Percentiles rank a stretch among this genome's conserved stretches.
phyloP scores from a whole-genome alignment of 352 stramenopile species.

The Phytophthora citrophthora region DNA sequence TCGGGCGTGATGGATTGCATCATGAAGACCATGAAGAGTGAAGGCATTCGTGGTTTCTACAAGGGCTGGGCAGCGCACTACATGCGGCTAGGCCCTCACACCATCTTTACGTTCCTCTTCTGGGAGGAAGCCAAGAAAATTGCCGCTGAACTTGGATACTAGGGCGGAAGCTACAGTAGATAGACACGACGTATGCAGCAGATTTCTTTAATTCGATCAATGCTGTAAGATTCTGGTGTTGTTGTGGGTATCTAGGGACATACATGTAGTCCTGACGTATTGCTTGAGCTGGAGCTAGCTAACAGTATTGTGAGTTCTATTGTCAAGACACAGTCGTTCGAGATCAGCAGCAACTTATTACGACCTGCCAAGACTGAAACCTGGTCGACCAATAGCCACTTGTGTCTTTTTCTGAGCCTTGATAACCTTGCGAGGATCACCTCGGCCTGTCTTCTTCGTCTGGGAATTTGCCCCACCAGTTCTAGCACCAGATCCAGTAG shows the following conservation, averaged over 20 bases:
- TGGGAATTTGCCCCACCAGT: slow-evolving; percentile 5
- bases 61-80: slow-evolving; percentile 90
- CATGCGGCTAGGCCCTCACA: slow-evolving; percentile 87
- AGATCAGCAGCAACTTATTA: slow-evolving; percentile 23
- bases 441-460: slow-evolving; percentile 44
- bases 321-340: too few species aligned
- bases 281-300: too few species aligned
- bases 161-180: slow-evolving; percentile 20
- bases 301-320: background rate
- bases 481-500: slow-evolving; percentile 2
- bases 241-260: background rate
- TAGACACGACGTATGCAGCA: slow-evolving; percentile 24
- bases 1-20: slow-evolving; percentile 78
- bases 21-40: slow-evolving; percentile 76
- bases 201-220: slow-evolving; percentile 13
- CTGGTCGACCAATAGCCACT: slow-evolving; percentile 78
- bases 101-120: slow-evolving; percentile 88
- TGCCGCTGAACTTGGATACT: slow-evolving; percentile 69
- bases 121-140: slow-evolving; percentile 87
- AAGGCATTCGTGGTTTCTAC: slow-evolving; percentile 85
- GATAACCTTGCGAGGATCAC: slow-evolving; percentile 53
- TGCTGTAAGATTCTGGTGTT: slow-evolving; percentile 1
- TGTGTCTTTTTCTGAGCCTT: slow-evolving; percentile 75
- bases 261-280: too few species aligned
- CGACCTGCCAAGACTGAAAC: slow-evolving; percentile 81